Evolutionary conservation across 164 flowering plant genomes (phyloP).

Genomic region (Echeveria elegans): DNA sequence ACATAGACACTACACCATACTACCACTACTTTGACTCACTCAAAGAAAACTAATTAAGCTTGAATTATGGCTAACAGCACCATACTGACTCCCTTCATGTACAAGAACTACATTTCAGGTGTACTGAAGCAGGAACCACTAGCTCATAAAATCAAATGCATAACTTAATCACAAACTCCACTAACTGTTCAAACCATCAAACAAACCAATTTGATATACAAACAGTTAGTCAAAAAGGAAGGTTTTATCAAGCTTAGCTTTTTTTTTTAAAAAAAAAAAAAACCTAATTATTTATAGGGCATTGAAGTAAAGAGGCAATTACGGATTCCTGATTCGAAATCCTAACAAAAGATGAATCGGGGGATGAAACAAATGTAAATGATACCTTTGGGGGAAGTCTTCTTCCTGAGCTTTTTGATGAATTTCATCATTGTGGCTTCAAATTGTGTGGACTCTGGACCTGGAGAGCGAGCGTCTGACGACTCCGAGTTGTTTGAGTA

Average conservation of each 20-base stretch:
- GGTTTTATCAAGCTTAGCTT: no score
- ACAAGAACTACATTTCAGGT: no score
- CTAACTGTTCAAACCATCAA: neutral
- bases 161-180: neutral
- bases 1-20: no score
- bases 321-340: no score
- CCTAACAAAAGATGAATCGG: neutral
- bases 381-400: conserved; percentile 53
- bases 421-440: neutral
- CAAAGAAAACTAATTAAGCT: no score
- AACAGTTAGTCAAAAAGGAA: neutral
- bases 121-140: neutral
- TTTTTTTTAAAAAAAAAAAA: no score
- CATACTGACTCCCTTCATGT: no score
- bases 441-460: neutral
- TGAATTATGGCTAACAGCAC: no score
- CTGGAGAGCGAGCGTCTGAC: neutral
- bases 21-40: no score
- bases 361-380: neutral
- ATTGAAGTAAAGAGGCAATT: neutral
- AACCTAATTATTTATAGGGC: no score
- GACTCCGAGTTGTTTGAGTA: no score
- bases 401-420: conserved; percentile 51
- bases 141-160: neutral
- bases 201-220: neutral